phyloP scores from a whole-genome alignment of 116 monocot species.

The Cymodocea nodosa region DNA sequence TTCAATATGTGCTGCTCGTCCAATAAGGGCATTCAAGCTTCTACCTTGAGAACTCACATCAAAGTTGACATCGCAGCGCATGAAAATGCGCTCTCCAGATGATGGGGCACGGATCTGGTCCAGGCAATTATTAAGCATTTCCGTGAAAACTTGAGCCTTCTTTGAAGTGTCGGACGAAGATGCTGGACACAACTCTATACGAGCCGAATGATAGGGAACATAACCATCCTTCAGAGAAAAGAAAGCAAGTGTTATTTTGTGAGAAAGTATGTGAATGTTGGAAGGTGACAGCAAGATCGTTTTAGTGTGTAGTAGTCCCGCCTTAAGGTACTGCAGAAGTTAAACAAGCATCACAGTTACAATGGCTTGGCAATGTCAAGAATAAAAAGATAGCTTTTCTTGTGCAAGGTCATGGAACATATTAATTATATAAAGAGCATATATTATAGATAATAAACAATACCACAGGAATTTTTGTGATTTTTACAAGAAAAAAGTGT shows the following conservation, averaged over 20 bases:
- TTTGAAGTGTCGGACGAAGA: constrained; percentile 68
- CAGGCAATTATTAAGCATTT: constrained; percentile 92
- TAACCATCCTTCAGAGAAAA: constrained; percentile 63
- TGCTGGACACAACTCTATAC: constrained; percentile 77
- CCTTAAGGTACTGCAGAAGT: too few relatives aligned
- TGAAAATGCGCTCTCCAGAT: constrained; percentile 49
- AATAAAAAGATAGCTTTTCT: neutral
- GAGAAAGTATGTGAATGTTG: neutral
- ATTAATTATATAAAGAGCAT: too few relatives aligned
- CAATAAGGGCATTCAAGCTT: constrained; percentile 81
- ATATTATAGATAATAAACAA: too few relatives aligned
- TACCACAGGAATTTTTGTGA: too few relatives aligned
- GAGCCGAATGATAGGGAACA: constrained; percentile 96
- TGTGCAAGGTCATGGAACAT: neutral
- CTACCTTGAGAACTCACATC: constrained; percentile 56
- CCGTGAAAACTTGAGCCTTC: constrained; percentile 71
- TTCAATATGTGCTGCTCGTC: constrained; percentile 95
- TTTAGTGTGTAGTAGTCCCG: too few relatives aligned
- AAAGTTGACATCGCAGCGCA: constrained; percentile 89
- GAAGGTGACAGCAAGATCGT: neutral
- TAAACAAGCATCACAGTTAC: neutral
- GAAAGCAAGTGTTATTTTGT: neutral
- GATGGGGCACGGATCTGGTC: constrained; percentile 83
- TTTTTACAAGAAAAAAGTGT: too few relatives aligned
- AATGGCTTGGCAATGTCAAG: neutral